Evolutionary conservation across 257 asterid species (phyloP), one percentile per base, ranked within the genome.

Genomic region (Rehmannia glutinosa): DNA sequence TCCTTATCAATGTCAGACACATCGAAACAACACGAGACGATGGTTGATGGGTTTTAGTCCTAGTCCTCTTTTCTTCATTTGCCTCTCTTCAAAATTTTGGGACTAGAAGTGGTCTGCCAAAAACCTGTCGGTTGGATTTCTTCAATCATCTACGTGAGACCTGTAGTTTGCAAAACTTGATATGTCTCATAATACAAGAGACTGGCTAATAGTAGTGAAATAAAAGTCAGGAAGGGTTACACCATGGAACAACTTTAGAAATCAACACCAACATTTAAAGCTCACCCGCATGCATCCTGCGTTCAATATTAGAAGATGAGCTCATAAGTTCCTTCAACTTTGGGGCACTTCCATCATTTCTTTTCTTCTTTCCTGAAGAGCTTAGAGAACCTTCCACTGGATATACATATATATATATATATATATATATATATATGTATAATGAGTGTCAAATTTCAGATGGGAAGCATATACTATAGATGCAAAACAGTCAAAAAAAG

Each of bases 361-460:
- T 82, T 72, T 81, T 81, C 46, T 71, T 78, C 83, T 87, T 87
- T 61, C 80, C 82, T 0, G 91, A 85, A 61, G 93, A 73, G 61
- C 90, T 73, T 53, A 89, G 54, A 69, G 87, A 57, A 76, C 91
- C 95, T 83, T 89, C 92, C 62, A 87, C 91, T 85, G 66, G 15
- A 38, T 45, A 21, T n/a, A n/a, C n/a, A n/a, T n/a, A n/a, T n/a
- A n/a, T n/a, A n/a, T n/a, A n/a, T n/a, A n/a, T n/a, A n/a, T n/a
- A n/a, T n/a, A n/a, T n/a, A n/a, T n/a, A n/a, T n/a, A n/a, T n/a
- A n/a, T n/a, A n/a, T n/a, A n/a, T n/a, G n/a, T n/a, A n/a, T n/a
- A n/a, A n/a, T n/a, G 62, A 13, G 59, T 20, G 19, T 45, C 63
- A 62, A 46, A 33, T 24, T 35, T 58, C 47, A 53, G 0, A 46